Evolutionary conservation across 495 filamentous ascomycete species (phyloP), one percentile per base, ranked within the genome.

Genomic region (Polyplosphaeria fusca): DNA sequence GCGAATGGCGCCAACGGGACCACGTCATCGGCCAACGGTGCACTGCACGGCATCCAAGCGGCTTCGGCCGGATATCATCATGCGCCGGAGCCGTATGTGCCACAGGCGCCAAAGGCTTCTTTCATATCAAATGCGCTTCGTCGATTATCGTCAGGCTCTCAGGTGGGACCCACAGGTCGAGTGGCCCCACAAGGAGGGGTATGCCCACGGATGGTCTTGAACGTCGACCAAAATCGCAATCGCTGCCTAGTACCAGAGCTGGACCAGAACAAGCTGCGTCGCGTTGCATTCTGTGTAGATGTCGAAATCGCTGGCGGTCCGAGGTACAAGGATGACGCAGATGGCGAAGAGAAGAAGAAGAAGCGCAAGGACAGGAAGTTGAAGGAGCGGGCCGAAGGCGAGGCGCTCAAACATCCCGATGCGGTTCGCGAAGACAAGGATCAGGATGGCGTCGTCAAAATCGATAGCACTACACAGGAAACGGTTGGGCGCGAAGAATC

Each of bases 211-310:
- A 81, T 78, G 53, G 82, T 95, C 18, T 77, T 97, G 76, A 98
- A 98, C 66, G 76, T 95, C 35, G 90, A 98, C 65, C 80, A 72
- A 19, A 78, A 83, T 59, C 79, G 93, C 26, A 85, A 94, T 64
- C 74, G 93, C 37, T 93, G 89, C 67, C 78, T 80, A 14, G 82
- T 97, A 23, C 76, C 82, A 24, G 90, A 93, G 58, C 71, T 98
- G 19, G 83, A 92, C 55, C 84, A 86, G 56, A 80, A 79, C 16
- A 95, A 93, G 58, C 71, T 98, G 27, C 79, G 90, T 19, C 79
- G 88, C 28, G 93, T 98, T 1, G 87, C 91, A 1, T 98, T 98
- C 64, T 95, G 87, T 61, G 93, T 98, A 3, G 93, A 98, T 69
- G 93, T 98, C 12, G 93, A 98, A 72, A 93, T 98, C 65, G 91